Evolutionary conservation across 345 rosid species (phyloP), one percentile per base, ranked within the genome.

Genomic region (Populus davidiana): DNA sequence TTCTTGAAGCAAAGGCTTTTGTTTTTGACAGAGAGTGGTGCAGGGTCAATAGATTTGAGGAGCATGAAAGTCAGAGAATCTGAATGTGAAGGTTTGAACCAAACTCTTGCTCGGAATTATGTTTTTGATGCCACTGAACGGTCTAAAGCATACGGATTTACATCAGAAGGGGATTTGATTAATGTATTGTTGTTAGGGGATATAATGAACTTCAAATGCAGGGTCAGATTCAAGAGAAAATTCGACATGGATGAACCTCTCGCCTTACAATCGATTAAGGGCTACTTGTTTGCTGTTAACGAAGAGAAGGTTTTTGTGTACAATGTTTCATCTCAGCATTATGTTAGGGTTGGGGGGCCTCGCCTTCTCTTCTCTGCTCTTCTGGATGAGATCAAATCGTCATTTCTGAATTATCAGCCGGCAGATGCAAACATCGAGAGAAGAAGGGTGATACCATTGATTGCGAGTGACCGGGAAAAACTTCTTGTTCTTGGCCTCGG

Each of bases 71-170:
- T 96, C 31, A 87, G 90, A 82, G 97, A 93, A 82, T 86, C 97
- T 0, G 92, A 91, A 38, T 96, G 98, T 77, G 98, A 96, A 84
- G 96, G 96, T 14, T 75, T 92, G 82, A 91, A 93, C 81, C 89
- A 85, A 72, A 90, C 97, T 49, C 78, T 89, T 35, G 94, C 87
- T 35, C 83, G 80, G 75, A 86, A 72, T 74, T 93, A 93, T 72
- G 91, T 88, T 68, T 92, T 93, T 31, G 97, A 92, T 79, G 88
- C 93, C 20, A 86, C 92, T 0, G 96, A 93, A 80, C 85, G 99
- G 86, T 92, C 99, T 67, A 96, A 96, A 79, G 98, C 98, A 1
- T 96, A 92, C 61, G 99, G 98, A n/a, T 88, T 84, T 76, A 93
- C 99, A 36, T 87, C 90, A 0, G 96, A 90, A 11, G 97, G 99